Percentiles rank a stretch among this genome's conserved stretches.
Evolutionary conservation across 1,284 basidiomycete species (phyloP).

Genomic region (Inonotus obliquus): DNA sequence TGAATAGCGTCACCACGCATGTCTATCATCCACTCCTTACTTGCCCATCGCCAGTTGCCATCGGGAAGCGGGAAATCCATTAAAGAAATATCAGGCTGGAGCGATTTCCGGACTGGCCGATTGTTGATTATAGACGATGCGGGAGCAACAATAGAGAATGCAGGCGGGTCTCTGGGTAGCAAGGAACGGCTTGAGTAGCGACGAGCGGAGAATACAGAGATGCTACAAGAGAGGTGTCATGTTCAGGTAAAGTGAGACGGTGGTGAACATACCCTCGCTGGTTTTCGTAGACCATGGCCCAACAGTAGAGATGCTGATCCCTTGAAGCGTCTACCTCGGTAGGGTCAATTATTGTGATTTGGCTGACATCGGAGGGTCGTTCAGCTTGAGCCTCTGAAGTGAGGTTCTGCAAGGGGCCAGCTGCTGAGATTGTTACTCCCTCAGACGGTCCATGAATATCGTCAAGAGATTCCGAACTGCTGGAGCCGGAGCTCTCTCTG

Average conservation of each 20-base stretch:
- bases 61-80: conserved; percentile 72
- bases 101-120: conserved; percentile 15
- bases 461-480: not conserved
- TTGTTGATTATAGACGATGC: conserved; percentile 27
- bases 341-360: not conserved
- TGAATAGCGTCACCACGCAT: conserved; percentile 78
- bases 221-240: conserved; percentile 32
- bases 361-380: not conserved
- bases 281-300: conserved; percentile 75
- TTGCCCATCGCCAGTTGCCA: conserved; percentile 77
- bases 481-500: not conserved
- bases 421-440: not conserved
- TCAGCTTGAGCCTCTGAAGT: not conserved
- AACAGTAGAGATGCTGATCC: conserved; percentile 42
- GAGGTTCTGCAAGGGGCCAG: not conserved
- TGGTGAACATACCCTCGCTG: conserved; percentile 60
- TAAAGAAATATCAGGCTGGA: conserved; percentile 52
- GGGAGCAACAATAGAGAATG: conserved; percentile 53
- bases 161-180: conserved; percentile 67
- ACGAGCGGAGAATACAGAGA: conserved; percentile 67
- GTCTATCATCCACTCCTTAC: conserved; percentile 77
- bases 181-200: conserved; percentile 68
- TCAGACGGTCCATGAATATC: not conserved
- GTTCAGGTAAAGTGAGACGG: not conserved
- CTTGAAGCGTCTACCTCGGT: conserved; percentile 8